phyloP scores from a whole-genome alignment of 768 basidiomycete species.

The Cubamyces lactineus region DNA sequence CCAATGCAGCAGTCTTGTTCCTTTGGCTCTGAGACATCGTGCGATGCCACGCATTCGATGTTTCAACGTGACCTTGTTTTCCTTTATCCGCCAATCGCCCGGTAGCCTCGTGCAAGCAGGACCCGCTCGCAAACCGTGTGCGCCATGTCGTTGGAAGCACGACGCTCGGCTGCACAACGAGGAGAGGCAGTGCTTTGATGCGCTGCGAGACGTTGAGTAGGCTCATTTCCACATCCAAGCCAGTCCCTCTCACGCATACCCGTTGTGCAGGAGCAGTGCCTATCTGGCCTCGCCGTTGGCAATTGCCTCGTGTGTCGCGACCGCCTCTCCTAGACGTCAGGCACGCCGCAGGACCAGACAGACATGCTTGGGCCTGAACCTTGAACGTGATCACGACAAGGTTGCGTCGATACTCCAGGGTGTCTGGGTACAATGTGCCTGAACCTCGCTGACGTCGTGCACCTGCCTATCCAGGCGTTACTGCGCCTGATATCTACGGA shows the following conservation, averaged over 20 bases:
- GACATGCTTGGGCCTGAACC: background rate
- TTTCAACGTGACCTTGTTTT: background rate
- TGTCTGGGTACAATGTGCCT: constrained; percentile 1
- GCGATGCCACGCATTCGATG: background rate
- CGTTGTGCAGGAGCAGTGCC: background rate
- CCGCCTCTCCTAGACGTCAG: background rate
- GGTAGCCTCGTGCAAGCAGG: background rate
- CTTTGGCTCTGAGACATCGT: background rate
- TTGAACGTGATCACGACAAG: background rate
- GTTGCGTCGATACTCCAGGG: background rate
- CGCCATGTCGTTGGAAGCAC: no score
- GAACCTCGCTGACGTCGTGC: constrained; percentile 7
- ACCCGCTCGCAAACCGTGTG: no score
- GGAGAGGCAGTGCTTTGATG: no score
- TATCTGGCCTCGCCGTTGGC: background rate
- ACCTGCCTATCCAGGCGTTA: background rate
- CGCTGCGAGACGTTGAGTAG: no score
- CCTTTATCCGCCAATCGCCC: background rate
- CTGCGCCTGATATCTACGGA: background rate
- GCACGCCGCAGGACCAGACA: background rate
- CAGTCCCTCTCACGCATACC: no score
- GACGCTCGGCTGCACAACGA: no score
- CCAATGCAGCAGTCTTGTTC: background rate
- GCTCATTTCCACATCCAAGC: no score
- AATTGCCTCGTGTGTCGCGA: background rate